Percentiles rank a stretch among this genome's conserved stretches.
Evolutionary conservation across 2,329 filamentous ascomycete genomes (phyloP).

Genomic region (Purpureocillium takamizusanense): DNA sequence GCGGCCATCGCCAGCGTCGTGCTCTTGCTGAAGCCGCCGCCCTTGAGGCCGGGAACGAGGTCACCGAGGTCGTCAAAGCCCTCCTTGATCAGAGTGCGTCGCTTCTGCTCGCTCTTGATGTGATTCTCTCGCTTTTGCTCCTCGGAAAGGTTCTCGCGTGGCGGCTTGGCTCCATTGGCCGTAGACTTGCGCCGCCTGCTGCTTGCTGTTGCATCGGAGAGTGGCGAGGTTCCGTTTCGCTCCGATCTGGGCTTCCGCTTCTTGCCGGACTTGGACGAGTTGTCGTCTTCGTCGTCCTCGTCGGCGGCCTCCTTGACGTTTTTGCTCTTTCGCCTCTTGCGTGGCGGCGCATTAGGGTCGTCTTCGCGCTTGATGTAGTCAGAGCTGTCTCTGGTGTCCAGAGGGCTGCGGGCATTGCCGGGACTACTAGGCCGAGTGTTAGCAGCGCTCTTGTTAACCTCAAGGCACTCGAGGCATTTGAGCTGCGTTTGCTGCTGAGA

Average conservation of each 20-base stretch:
- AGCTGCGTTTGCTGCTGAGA: constrained; percentile 46
- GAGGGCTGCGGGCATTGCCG: constrained; percentile 9
- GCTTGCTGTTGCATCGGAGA: constrained; percentile 23
- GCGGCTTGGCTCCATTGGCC: constrained; percentile 30
- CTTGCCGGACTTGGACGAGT: constrained; percentile 22
- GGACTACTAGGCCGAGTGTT: constrained; percentile 54
- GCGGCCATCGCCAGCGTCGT: constrained; percentile 66
- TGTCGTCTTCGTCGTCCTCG: constrained; percentile 32
- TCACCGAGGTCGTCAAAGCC: constrained; percentile 74
- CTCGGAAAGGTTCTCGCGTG: constrained; percentile 66
- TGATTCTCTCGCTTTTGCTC: constrained; percentile 80
- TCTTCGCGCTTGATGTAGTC: constrained; percentile 21
- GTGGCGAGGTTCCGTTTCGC: constrained; percentile 19
- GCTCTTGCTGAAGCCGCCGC: constrained; percentile 75
- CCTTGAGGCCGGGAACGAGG: constrained; percentile 65
- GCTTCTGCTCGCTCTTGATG: constrained; percentile 80
- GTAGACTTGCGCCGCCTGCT: constrained; percentile 43
- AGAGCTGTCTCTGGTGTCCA: constrained; percentile 10
- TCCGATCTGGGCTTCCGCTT: constrained; percentile 41
- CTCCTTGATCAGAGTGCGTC: constrained; percentile 70
- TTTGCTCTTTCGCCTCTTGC: constrained; percentile 48
- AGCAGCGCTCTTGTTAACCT: constrained; percentile 46
- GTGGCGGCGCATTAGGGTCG: constrained; percentile 30
- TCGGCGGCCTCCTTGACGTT: constrained; percentile 30
- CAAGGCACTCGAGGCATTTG: constrained; percentile 47